phyloP scores from a whole-genome alignment of 1,284 basidiomycete species.

The Naganishia albida region DNA sequence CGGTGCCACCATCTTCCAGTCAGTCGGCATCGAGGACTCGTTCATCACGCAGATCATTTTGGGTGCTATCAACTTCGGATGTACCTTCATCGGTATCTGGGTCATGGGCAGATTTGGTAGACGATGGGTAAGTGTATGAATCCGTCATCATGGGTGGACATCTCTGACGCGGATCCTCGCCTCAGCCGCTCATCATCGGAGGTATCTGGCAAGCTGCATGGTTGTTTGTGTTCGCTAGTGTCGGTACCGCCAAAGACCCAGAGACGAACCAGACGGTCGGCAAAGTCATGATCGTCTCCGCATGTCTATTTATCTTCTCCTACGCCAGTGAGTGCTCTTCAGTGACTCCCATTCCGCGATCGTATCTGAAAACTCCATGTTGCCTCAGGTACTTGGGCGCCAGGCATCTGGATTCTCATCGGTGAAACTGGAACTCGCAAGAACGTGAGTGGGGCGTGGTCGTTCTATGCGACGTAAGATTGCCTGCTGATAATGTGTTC shows the following conservation, averaged over 20 bases:
- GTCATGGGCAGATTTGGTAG: constrained; percentile 61
- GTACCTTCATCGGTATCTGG: constrained; percentile 69
- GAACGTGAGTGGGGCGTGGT: constrained; percentile 49
- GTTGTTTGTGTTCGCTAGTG: constrained; percentile 75
- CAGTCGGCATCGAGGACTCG: constrained; percentile 67
- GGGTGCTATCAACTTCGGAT: constrained; percentile 65
- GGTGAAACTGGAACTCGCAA: constrained; percentile 75
- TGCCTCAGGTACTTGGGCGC: constrained; percentile 2
- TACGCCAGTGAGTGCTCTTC: constrained; percentile 71
- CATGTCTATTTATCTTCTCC: constrained; percentile 74
- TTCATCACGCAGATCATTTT: constrained; percentile 73
- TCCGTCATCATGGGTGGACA: background rate
- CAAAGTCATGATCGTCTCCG: constrained; percentile 71
- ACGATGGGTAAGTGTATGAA: constrained; percentile 17
- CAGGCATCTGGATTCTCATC: constrained; percentile 70
- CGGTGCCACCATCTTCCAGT: constrained; percentile 68
- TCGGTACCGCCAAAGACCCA: constrained; percentile 68
- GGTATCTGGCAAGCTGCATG: constrained; percentile 72
- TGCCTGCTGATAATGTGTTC: background rate
- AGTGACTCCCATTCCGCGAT: constrained; percentile 11
- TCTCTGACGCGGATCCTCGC: background rate
- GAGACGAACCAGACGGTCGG: constrained; percentile 59
- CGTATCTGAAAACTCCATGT: constrained; percentile 5
- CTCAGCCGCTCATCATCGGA: constrained; percentile 64
- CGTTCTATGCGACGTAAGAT: too few species aligned